Percentiles rank a stretch among this genome's conserved stretches.
phyloP scores from a whole-genome alignment of 2,329 filamentous ascomycete genomes.

The Penicillium sp. region DNA sequence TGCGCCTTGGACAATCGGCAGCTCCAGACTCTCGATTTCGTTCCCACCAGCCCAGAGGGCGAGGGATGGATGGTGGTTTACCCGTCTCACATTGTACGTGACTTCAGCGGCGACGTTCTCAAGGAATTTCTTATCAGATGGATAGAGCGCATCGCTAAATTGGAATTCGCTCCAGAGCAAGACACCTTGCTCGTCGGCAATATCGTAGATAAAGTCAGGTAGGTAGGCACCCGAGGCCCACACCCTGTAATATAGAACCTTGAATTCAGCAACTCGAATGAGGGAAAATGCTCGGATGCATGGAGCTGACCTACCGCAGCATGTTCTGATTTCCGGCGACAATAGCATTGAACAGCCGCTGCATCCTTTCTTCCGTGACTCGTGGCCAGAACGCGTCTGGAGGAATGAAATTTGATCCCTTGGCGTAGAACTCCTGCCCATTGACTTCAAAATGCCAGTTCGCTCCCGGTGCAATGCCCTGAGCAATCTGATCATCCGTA shows the following conservation, averaged over 20 bases:
- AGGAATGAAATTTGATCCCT: conserved; percentile 68
- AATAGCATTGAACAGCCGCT: conserved; percentile 60
- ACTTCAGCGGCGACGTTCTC: conserved; percentile 63
- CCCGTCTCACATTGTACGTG: conserved; percentile 64
- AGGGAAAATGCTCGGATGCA: neutral
- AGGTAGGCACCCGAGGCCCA: conserved; percentile 67
- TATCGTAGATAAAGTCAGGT: conserved; percentile 67
- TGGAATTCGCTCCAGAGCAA: conserved; percentile 69
- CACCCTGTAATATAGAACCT: conserved; percentile 39
- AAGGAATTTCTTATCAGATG: conserved; percentile 59
- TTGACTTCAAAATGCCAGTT: conserved; percentile 72
- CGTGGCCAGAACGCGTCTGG: conserved; percentile 68
- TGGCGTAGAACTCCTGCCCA: conserved; percentile 67
- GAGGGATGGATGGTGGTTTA: conserved; percentile 65
- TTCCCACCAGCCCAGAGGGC: conserved; percentile 64
- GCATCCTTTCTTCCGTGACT: conserved; percentile 60
- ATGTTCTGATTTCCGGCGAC: conserved; percentile 68
- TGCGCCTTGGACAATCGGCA: conserved; percentile 50
- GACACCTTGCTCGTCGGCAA: conserved; percentile 66
- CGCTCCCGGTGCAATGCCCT: conserved; percentile 62
- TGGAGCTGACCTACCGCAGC: conserved; percentile 50
- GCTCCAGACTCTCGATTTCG: conserved; percentile 64
- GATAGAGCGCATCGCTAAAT: conserved; percentile 67
- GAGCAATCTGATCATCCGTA: conserved; percentile 58
- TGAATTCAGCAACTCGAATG: neutral